Conservation (phyloP, 768 basidiomycete species). For the Strobilomyces echinocephalus region DNA sequence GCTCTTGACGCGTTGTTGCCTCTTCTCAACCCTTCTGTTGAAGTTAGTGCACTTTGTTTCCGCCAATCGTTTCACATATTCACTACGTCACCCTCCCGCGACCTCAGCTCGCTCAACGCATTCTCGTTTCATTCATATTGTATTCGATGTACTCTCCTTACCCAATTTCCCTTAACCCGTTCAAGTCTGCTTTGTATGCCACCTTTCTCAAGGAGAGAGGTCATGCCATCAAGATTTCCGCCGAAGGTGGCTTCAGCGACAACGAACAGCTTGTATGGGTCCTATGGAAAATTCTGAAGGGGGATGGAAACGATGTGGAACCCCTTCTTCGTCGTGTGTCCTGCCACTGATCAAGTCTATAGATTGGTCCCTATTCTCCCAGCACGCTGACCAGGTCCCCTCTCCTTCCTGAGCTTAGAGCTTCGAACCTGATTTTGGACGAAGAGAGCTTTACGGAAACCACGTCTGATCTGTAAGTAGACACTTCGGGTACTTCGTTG, state of each 20-base stretch:
- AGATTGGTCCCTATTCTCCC: slow-evolving; percentile 83
- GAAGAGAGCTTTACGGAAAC: slow-evolving; percentile 49
- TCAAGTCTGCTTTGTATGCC: slow-evolving; percentile 66
- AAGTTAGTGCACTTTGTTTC: slow-evolving; percentile 40
- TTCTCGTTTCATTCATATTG: slow-evolving; percentile 74
- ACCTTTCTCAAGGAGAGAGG: slow-evolving; percentile 68
- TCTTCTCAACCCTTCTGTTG: slow-evolving; percentile 52
- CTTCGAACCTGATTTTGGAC: slow-evolving; percentile 64
- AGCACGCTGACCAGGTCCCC: slow-evolving; percentile 69
- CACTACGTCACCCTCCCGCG: slow-evolving; percentile 8
- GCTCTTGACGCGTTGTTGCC: slow-evolving; percentile 79
- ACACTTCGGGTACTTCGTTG: background rate
- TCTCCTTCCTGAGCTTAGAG: slow-evolving; percentile 69
- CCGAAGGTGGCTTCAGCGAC: slow-evolving; percentile 43
- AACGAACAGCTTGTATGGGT: slow-evolving; percentile 84
- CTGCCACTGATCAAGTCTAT: slow-evolving; percentile 4
- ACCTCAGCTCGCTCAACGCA: slow-evolving; percentile 61
- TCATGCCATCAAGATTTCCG: slow-evolving; percentile 49
- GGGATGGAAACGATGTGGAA: slow-evolving; percentile 74
- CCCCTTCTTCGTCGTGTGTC: background rate
- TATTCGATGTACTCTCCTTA: slow-evolving; percentile 78
- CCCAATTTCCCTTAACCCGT: slow-evolving; percentile 76
- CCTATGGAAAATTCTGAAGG: slow-evolving; percentile 80
- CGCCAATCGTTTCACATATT: slow-evolving; percentile 13
- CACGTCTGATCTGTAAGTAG: slow-evolving; percentile 44